Evolutionary conservation across 2,329 filamentous ascomycete genomes (phyloP).

Genomic region (Epichloe brachyelytri): DNA sequence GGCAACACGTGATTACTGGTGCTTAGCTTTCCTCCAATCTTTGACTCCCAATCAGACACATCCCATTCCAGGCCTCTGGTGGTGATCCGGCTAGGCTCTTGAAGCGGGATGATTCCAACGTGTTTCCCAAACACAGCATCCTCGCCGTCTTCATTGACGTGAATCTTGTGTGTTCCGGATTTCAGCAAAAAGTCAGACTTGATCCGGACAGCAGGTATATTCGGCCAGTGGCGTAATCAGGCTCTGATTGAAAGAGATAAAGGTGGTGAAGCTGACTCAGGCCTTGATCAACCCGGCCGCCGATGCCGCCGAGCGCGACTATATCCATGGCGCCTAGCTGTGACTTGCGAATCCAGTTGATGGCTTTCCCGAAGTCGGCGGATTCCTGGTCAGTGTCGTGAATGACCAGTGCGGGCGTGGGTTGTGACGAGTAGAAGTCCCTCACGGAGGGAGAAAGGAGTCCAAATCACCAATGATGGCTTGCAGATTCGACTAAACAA

Average conservation of each 20-base stretch:
- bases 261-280: slow-evolving; percentile 82
- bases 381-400: slow-evolving; percentile 69
- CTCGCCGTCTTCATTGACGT: slow-evolving; percentile 39
- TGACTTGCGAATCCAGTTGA: slow-evolving; percentile 40
- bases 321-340: slow-evolving; percentile 40
- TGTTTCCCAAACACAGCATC: slow-evolving; percentile 56
- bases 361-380: slow-evolving; percentile 84
- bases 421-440: slow-evolving; percentile 50
- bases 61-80: slow-evolving; percentile 85
- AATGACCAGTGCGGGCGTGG: slow-evolving; percentile 43
- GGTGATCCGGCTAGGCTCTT: slow-evolving; percentile 64
- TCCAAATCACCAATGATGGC: slow-evolving; percentile 85
- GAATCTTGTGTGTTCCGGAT: slow-evolving; percentile 53
- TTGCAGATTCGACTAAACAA: slow-evolving; percentile 43
- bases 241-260: slow-evolving; percentile 45
- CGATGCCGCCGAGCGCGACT: slow-evolving; percentile 73
- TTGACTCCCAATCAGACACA: slow-evolving; percentile 65
- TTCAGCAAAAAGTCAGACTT: slow-evolving; percentile 69
- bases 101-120: slow-evolving; percentile 76
- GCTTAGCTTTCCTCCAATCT: slow-evolving; percentile 60
- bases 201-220: slow-evolving; percentile 73
- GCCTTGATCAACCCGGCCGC: slow-evolving; percentile 85
- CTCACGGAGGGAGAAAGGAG: slow-evolving; percentile 55
- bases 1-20: slow-evolving; percentile 67
- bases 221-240: slow-evolving; percentile 36